phyloP scores from a whole-genome alignment of 495 filamentous ascomycete species.

The Hyaloscypha bicolor region DNA sequence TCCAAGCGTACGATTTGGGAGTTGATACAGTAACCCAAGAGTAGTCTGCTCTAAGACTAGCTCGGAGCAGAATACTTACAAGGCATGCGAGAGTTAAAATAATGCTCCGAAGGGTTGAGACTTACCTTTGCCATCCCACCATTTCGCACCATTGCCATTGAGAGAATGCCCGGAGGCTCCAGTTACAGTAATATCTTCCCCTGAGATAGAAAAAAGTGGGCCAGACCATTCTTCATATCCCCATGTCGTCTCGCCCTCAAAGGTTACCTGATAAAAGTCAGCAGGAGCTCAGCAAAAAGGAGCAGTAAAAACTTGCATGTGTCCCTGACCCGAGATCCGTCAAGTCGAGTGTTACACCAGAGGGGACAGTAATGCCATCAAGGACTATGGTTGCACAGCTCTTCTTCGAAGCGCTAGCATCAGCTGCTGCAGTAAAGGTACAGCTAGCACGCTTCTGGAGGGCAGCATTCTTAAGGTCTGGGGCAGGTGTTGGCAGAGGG shows the following conservation, averaged over 20 bases:
- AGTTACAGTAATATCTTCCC: constrained; percentile 47
- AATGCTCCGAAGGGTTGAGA: too few relatives aligned
- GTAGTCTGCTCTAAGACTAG: too few relatives aligned
- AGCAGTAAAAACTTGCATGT: constrained; percentile 35
- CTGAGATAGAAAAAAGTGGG: constrained; percentile 50
- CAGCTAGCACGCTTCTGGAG: constrained; percentile 36
- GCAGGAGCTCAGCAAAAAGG: background rate
- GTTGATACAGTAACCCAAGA: too few relatives aligned
- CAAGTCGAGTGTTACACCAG: constrained; percentile 50
- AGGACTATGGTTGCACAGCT: constrained; percentile 50
- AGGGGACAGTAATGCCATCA: constrained; percentile 46
- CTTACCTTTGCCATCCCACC: constrained; percentile 55
- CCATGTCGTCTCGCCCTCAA: constrained; percentile 52
- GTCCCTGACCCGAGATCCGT: constrained; percentile 46
- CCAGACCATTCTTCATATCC: constrained; percentile 54
- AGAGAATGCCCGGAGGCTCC: constrained; percentile 46
- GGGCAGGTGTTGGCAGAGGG: constrained; percentile 27
- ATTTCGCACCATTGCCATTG: constrained; percentile 49
- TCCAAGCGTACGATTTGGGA: too few relatives aligned
- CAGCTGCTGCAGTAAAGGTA: constrained; percentile 44
- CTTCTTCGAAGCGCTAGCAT: constrained; percentile 42
- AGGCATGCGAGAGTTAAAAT: too few relatives aligned
- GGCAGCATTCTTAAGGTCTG: constrained; percentile 20
- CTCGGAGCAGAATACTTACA: too few relatives aligned
- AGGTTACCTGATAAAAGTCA: constrained; percentile 44